Evolutionary conservation across 2,329 filamentous ascomycete species (phyloP).

Genomic region (Knoxdaviesia capensis): DNA sequence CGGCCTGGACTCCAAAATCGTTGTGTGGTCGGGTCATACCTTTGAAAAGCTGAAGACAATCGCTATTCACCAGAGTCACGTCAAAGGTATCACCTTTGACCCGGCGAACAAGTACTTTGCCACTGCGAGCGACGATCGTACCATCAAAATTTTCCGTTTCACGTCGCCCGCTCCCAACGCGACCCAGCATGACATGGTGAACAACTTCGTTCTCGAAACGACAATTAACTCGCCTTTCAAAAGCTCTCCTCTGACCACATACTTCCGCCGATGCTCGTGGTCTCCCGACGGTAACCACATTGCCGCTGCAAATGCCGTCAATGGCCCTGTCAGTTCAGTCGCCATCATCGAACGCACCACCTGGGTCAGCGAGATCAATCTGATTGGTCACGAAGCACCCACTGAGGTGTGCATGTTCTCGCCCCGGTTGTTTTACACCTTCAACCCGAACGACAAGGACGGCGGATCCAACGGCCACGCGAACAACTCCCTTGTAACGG

Average conservation of each 20-base stretch:
- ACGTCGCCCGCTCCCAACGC: conserved; percentile 80
- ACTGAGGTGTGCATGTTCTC: conserved; percentile 97
- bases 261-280: conserved; percentile 93
- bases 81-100: conserved; percentile 97
- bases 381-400: conserved; percentile 92
- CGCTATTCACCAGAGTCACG: conserved; percentile 84
- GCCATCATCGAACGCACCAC: conserved; percentile 81
- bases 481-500: conserved; percentile 47
- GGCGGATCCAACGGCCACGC: conserved; percentile 9
- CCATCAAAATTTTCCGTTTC: conserved; percentile 92
- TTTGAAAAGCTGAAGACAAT: conserved; percentile 96
- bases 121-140: conserved; percentile 89
- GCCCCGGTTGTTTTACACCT: conserved; percentile 59
- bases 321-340: conserved; percentile 90
- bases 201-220: conserved; percentile 90
- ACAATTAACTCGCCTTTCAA: conserved; percentile 76
- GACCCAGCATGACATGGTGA: conserved; percentile 83
- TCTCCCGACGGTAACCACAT: conserved; percentile 95
- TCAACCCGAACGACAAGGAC: conserved; percentile 25
- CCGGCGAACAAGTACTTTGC: conserved; percentile 99
- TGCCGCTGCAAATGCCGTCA: conserved; percentile 88
- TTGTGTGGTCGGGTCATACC: conserved; percentile 94
- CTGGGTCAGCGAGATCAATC: conserved; percentile 93
- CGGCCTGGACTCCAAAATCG: conserved; percentile 90
- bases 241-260: conserved; percentile 85